Base-by-base conservation (phyloP, 2,329 filamentous ascomycete species). In the Cytospora chrysosperma region DNA sequence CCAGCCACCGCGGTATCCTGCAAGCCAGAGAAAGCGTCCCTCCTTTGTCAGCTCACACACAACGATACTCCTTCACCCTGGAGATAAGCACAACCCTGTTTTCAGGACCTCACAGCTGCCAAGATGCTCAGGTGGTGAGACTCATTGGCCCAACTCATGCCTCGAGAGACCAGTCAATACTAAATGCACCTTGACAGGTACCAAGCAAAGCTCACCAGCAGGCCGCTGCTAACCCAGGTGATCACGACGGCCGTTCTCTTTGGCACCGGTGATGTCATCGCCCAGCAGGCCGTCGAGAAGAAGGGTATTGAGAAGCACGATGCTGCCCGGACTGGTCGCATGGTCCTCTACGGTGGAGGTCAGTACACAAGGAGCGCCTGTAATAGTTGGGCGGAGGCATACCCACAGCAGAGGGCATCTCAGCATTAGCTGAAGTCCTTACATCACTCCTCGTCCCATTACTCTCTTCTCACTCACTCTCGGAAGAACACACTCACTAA, bases 171-270 rank as follows among this genome's bases (percentile, higher is more conserved):
- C 17, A 19, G n/a, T 7, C 37, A 40, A 40, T 40, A 34, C 21
- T 21, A n/a, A n/a, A 28, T n/a, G 17, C 8, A 50, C 34, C 51
- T 58, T 54, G n/a, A 47, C 70, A 91, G 93, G 93, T 98, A 98
- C 81, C 92, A 96, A 78, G 82, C 86, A 73, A 90, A 87, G 76
- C 83, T 97, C 74, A 88, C 90, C 70, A 85, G 87, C 72, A 86
- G 91, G 73, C 94, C 94, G 65, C 81, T 98, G 70, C 86, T 97
- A 72, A 98, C 94, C 13, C 92, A 97, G 81, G 91, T 89, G 74
- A 80, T 97, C 71, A 96, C 93, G 62, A 97, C 94, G 47, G 90
- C 92, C 56, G 85, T 98, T 65, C 88, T 99, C 67, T 99, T 98
- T 75, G 93, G 90, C 64, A 91, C 93, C 17, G 95, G 95, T 71